Evolutionary conservation across 805 yeast species (phyloP).

Genomic region (Kuraishia capsulata): DNA sequence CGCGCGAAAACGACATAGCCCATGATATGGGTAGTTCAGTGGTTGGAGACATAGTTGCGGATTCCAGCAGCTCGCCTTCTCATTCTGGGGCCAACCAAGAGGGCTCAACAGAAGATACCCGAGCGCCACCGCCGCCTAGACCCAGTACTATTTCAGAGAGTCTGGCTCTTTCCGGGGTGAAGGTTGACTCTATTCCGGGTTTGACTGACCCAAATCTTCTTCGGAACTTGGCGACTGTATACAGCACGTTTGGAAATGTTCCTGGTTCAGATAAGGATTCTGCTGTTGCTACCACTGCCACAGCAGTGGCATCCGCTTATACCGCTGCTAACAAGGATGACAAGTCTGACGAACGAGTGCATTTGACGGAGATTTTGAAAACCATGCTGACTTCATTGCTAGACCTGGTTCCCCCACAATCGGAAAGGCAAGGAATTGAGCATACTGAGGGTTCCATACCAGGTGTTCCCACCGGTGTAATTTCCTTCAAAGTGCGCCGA

Average conservation of each 20-base stretch:
- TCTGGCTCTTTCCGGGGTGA: conserved; percentile 10
- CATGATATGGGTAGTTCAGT: conserved; percentile 11
- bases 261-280: conserved; percentile 1
- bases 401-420: conserved; percentile 10
- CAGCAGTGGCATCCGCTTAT: conserved; percentile 28
- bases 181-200: conserved; percentile 3
- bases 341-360: conserved; percentile 9
- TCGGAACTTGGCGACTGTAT: not conserved
- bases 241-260: not conserved
- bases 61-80: conserved; percentile 9
- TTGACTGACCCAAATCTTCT: not conserved
- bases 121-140: conserved; percentile 4
- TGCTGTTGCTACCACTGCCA: conserved; percentile 24
- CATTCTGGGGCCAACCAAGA: conserved; percentile 2
- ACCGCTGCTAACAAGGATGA: conserved; percentile 17
- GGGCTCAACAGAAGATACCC: conserved; percentile 7
- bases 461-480: conserved; percentile 19
- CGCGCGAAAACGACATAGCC: conserved; percentile 26
- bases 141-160: conserved; percentile 12
- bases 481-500: conserved; percentile 18
- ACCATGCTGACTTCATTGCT: conserved; percentile 8
- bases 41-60: conserved; percentile 7
- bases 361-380: conserved; percentile 10
- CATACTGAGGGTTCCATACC: conserved; percentile 6
- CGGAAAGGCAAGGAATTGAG: conserved; percentile 5